A percentile compares a stretch with the other conserved stretches of the same genome.
These are phyloP conservation scores for Herpetospermum pedunculosum DNA, from an alignment of 306 rosid species.

Conservation along the genomic window DNA sequence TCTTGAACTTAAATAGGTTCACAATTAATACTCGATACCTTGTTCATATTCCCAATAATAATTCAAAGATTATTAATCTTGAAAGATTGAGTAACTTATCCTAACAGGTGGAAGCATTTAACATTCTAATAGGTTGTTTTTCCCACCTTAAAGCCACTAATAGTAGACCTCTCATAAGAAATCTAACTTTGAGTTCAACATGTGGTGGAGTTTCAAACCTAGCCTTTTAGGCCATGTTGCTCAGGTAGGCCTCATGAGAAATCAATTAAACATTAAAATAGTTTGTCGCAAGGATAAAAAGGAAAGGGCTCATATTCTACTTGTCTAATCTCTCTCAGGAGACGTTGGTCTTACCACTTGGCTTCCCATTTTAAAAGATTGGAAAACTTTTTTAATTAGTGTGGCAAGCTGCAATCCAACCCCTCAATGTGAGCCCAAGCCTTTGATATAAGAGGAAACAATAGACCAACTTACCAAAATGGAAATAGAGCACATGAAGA, in stretches of 20 bases:
- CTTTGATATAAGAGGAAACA: background rate
- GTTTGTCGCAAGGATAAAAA: background rate
- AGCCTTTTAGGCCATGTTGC: background rate
- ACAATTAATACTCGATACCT: background rate
- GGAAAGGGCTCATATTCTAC: background rate
- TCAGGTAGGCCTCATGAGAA: too few relatives aligned
- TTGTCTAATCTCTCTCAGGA: background rate
- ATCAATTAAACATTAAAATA: too few relatives aligned
- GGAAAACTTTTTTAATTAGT: background rate
- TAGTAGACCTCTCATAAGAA: background rate
- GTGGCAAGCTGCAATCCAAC: background rate
- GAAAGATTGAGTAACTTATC: background rate
- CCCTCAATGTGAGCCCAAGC: background rate
- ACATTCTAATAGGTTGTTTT: background rate
- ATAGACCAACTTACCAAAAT: background rate
- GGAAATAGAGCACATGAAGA: background rate
- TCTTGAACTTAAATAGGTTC: background rate
- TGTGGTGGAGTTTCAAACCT: background rate
- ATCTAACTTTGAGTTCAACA: background rate
- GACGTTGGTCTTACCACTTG: background rate
- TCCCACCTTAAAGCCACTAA: background rate
- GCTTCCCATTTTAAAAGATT: background rate
- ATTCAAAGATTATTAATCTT: background rate
- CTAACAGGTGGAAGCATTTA: background rate
- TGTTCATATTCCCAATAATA: background rate